These are phyloP conservation scores for Pisolithus thermaeus DNA, from an alignment of 1,284 basidiomycete genomes.

Conservation along the genomic window DNA sequence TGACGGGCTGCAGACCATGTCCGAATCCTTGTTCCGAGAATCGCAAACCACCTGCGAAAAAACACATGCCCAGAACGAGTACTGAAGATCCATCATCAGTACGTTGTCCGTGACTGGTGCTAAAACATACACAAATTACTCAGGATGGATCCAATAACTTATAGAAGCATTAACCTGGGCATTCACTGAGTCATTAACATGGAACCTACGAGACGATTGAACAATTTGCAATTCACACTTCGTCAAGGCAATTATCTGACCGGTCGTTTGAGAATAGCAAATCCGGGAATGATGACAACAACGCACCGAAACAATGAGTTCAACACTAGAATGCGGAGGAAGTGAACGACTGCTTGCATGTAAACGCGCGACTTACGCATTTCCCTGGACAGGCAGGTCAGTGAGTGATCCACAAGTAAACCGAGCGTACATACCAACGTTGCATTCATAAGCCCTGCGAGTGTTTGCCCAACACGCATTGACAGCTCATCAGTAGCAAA, in stretches of 20 bases:
- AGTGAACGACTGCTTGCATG: neutral
- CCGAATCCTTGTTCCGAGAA: constrained; percentile 78
- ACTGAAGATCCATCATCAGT: constrained; percentile 33
- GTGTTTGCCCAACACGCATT: constrained; percentile 75
- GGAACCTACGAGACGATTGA: constrained; percentile 68
- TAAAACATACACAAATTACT: constrained; percentile 61
- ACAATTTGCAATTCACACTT: constrained; percentile 82
- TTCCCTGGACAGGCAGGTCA: constrained; percentile 45
- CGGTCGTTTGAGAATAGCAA: constrained; percentile 13
- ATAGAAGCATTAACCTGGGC: constrained; percentile 13
- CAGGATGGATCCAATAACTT: constrained; percentile 78
- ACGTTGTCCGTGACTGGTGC: neutral
- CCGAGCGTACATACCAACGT: constrained; percentile 55
- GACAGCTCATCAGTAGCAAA: constrained; percentile 88
- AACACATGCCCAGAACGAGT: constrained; percentile 71
- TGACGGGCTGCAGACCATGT: constrained; percentile 35
- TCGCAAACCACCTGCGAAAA: constrained; percentile 72
- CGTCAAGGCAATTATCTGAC: constrained; percentile 72
- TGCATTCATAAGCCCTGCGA: constrained; percentile 82
- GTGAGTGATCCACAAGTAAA: constrained; percentile 3
- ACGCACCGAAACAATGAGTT: constrained; percentile 73
- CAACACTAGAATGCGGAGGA: constrained; percentile 47
- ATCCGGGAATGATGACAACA: constrained; percentile 8
- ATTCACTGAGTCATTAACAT: constrained; percentile 26
- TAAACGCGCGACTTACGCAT: constrained; percentile 52